Base-by-base conservation (phyloP, 169 alveolate genomes). In the Eimeria falciformis region DNA sequence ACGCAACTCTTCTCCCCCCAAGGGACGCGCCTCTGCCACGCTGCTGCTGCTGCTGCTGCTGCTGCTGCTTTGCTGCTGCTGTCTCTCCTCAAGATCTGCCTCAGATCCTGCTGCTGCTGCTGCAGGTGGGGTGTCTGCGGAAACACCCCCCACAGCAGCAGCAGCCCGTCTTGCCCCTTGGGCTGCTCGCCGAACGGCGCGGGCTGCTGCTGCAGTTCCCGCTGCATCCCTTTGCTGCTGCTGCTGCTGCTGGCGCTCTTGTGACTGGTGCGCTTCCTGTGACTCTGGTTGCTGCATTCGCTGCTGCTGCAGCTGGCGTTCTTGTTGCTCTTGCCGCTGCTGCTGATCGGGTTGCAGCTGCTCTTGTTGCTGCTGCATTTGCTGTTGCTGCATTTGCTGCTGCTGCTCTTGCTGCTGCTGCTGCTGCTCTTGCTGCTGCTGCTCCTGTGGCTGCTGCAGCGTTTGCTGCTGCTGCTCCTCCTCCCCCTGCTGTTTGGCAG, bases 11-110 rank as follows among this genome's bases (percentile, higher is more conserved):
- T n/a, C n/a, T n/a, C n/a, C n/a, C n/a, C n/a, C n/a, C n/a, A n/a
- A n/a, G n/a, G n/a, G n/a, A n/a, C n/a, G n/a, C n/a, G n/a, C n/a
- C n/a, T n/a, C n/a, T n/a, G n/a, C n/a, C n/a, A n/a, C n/a, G 81
- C 81, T 29, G 43, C 81, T 29, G 81, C 81, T 33, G 81, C 47
- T 68, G 81, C 47, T 68, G 81, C 81, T 12, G 23, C 50, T 43
- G 40, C 40, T 45, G 53, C 40, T 5, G n/a, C 25, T 5, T 50
- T 23, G 40, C 25, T n/a, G 3, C 37, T 18, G 7, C n/a, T 33
- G 81, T 27, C n/a, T n/a, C n/a, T n/a, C n/a, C n/a, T n/a, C n/a
- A n/a, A n/a, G n/a, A 18, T 2, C 5, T 68, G 81, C 53, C 37
- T 45, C 5, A 5, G 81, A 1, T 2, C 55, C 81, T 43, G 7